phyloP scores from a whole-genome alignment of 345 rosid genomes.

The Firmiana major region DNA sequence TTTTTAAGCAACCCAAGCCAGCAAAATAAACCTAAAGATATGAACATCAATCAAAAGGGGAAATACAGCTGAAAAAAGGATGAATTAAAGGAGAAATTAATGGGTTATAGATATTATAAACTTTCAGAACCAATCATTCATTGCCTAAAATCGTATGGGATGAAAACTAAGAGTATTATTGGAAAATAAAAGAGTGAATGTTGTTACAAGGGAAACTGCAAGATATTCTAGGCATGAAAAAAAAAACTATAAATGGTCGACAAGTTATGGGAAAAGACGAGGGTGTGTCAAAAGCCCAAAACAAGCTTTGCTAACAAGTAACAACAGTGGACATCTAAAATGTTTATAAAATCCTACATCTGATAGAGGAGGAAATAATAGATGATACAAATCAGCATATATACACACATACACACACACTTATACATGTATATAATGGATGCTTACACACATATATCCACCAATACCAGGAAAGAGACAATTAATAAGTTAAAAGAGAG shows the following conservation, averaged over 20 bases:
- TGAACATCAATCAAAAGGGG: background rate
- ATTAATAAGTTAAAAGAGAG: background rate
- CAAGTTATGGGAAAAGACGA: background rate
- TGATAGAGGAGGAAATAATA: background rate
- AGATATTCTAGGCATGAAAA: too few species aligned
- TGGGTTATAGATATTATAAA: background rate
- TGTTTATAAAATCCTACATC: background rate
- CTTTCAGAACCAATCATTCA: background rate
- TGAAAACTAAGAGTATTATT: background rate
- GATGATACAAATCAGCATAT: background rate
- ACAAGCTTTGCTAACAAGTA: background rate
- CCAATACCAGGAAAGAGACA: background rate
- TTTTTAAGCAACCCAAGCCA: constrained; percentile 93
- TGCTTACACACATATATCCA: background rate
- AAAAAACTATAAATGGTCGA: background rate
- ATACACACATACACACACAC: background rate
- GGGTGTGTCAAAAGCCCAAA: background rate
- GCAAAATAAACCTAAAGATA: constrained; percentile 91
- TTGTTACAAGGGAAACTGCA: background rate
- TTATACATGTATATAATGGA: background rate
- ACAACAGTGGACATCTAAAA: background rate
- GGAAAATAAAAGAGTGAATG: background rate
- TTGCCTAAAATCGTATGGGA: background rate
- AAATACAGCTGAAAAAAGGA: constrained; percentile 6
- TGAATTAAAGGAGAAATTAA: constrained; percentile 8